A percentile compares a stretch with the other conserved stretches of the same genome.
Evolutionary conservation across 495 filamentous ascomycete species (phyloP).

Genomic region (Trichocladium antarcticum): DNA sequence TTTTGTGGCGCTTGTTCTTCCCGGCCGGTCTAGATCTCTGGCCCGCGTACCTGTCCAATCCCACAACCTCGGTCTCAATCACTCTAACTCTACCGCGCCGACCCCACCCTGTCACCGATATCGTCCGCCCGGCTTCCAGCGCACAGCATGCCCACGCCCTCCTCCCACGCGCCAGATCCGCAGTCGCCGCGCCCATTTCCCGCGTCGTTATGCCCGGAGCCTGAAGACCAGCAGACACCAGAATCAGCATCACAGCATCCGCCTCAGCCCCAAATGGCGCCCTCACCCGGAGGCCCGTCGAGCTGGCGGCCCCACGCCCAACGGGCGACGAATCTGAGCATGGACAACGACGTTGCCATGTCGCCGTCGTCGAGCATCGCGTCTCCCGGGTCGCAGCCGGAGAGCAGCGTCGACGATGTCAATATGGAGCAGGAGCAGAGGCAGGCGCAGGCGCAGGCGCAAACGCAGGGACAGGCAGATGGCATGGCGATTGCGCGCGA

Average conservation of each 20-base stretch:
- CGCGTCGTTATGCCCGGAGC: conserved; percentile 39
- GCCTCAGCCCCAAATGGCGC: background rate
- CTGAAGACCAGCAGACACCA: conserved; percentile 16
- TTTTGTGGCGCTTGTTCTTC: background rate
- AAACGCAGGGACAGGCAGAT: conserved; percentile 9
- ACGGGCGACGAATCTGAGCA: background rate
- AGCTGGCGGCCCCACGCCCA: conserved; percentile 16
- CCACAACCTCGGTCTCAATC: conserved; percentile 2
- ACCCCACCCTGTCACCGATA: background rate
- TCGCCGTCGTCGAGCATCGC: conserved; percentile 27
- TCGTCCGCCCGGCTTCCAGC: background rate
- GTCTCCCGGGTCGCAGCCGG: conserved; percentile 28
- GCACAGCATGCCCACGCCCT: conserved; percentile 41
- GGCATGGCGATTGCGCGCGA: conserved; percentile 3
- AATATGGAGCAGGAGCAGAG: conserved; percentile 21
- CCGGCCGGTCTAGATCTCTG: too few relatives aligned
- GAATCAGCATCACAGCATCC: conserved; percentile 4
- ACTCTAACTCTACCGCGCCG: too few relatives aligned
- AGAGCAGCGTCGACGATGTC: conserved; percentile 19
- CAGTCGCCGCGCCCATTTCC: conserved; percentile 30
- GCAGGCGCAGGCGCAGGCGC: too few relatives aligned
- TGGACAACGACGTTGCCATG: background rate
- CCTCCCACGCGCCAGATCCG: conserved; percentile 31
- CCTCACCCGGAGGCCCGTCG: conserved; percentile 2
- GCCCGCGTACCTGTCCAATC: too few relatives aligned